These are phyloP conservation scores for Tritrichomonas musculus DNA, from an alignment of 208 protist species.

Conservation along the genomic window DNA sequence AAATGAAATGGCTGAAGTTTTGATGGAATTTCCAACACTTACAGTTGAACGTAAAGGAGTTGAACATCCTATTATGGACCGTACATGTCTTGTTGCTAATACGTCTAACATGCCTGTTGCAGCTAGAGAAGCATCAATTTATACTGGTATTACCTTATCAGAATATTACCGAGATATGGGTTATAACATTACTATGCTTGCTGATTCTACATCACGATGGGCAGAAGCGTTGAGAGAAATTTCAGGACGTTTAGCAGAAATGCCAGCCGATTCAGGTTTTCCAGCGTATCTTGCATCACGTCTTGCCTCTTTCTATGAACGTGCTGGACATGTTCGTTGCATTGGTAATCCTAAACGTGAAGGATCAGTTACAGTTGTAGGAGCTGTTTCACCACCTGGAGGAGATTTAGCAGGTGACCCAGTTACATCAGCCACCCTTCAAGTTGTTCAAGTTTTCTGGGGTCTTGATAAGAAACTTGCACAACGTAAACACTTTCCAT, in stretches of 20 bases:
- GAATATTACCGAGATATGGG: constrained; percentile 99
- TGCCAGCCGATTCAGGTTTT: constrained; percentile 98
- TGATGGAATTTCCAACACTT: constrained; percentile 98
- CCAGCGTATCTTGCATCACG: constrained; percentile 97
- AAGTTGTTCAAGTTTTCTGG: constrained; percentile 99
- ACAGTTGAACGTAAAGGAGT: constrained; percentile 73
- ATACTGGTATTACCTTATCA: constrained; percentile 98
- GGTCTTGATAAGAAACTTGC: constrained; percentile 99
- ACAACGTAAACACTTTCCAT: constrained; percentile 99
- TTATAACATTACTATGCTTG: constrained; percentile 99
- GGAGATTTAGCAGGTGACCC: constrained; percentile 97
- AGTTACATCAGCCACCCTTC: constrained; percentile 94
- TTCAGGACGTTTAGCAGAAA: constrained; percentile 98
- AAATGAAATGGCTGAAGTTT: constrained; percentile 99
- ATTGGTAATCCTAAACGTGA: constrained; percentile 70
- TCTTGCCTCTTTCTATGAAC: constrained; percentile 99
- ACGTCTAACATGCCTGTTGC: constrained; percentile 99
- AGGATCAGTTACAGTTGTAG: constrained; percentile 98
- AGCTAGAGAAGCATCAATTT: constrained; percentile 99
- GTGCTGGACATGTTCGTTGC: constrained; percentile 54
- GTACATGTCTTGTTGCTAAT: constrained; percentile 99
- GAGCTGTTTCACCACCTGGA: constrained; percentile 92
- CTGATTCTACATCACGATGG: constrained; percentile 99
- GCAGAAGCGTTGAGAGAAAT: constrained; percentile 99
- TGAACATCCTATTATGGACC: constrained; percentile 97